Base-by-base conservation (phyloP, 345 rosid genomes). In the Cochlearia excelsa region DNA sequence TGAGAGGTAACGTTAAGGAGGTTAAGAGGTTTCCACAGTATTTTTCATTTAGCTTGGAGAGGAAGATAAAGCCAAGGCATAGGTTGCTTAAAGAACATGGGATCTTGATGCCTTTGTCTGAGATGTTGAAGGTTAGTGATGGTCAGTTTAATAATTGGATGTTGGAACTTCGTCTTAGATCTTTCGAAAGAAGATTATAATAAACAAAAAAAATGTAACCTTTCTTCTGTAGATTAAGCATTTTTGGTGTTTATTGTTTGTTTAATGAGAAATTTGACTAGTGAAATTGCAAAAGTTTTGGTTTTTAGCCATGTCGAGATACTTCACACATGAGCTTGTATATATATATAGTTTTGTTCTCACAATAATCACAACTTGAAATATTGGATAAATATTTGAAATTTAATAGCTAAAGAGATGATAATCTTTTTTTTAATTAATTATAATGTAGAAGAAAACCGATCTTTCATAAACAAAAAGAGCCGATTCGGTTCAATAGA, bases 11-110 rank as follows among this genome's bases (percentile, higher is more conserved):
- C 27, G 61, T 86, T 49, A 60, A 6, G 66, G 98, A 88, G 64
- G 30, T 91, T 9, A 80, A 78, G 70, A 68, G 70, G 46, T 91
- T 91, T 65, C 96, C 98, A n/a, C 96, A 86, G 82, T 91, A 73
- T 39, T 91, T 91, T 61, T 82, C 87, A 0, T 91, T 85, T 71
- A 91, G 98, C 71, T 79, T 91, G 70, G 98, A 88, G 69, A 67
- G 78, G 71, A 91, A 81, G 85, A 91, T 91, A 33, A 86, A 73
- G 75, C 95, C 95, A 1, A 77, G 98, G 52, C 83, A 86, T 76
- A 71, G 73, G 51, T 71, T 79, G 82, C 64, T 91, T 71, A 76
- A 62, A 27, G 77, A 80, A 72, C 77, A 70, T 61, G 83, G 90
- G 31, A 57, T 86, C 1, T 61, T 61, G 63, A 69, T 86, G 69